Conservation (phyloP, 2,329 filamentous ascomycete genomes). For the Xylaria sp. region DNA sequence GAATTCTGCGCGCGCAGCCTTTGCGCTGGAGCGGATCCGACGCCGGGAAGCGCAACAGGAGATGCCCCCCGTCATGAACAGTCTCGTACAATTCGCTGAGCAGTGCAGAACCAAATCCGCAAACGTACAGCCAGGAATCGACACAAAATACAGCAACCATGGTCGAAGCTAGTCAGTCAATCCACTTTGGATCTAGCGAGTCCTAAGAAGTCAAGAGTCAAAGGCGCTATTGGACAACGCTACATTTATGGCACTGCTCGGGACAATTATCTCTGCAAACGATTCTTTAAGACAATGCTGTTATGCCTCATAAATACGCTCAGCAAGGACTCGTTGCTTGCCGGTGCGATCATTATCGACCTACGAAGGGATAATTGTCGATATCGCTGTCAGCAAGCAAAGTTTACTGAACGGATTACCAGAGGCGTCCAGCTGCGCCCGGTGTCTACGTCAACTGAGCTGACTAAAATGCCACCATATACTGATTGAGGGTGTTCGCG, state of each 20-base stretch:
- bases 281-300: background rate
- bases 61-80: conserved; percentile 46
- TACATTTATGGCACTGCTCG: conserved; percentile 23
- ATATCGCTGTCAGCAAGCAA: background rate
- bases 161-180: background rate
- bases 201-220: background rate
- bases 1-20: conserved; percentile 32
- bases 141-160: background rate
- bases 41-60: conserved; percentile 33
- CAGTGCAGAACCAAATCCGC: conserved; percentile 21
- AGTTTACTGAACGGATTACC: background rate
- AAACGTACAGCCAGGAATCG: background rate
- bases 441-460: conserved; percentile 28
- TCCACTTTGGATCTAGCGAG: background rate
- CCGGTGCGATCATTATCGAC: background rate
- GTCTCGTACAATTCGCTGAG: conserved; percentile 42
- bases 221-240: conserved; percentile 7
- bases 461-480: background rate
- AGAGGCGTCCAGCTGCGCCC: conserved; percentile 20
- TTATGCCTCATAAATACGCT: background rate
- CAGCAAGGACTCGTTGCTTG: background rate
- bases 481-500: conserved; percentile 24
- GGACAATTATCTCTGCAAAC: background rate
- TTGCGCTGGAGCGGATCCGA: conserved; percentile 44
- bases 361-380: background rate